Conservation (phyloP, 352 stramenopile species). For the Aphanomyces stellatus region DNA sequence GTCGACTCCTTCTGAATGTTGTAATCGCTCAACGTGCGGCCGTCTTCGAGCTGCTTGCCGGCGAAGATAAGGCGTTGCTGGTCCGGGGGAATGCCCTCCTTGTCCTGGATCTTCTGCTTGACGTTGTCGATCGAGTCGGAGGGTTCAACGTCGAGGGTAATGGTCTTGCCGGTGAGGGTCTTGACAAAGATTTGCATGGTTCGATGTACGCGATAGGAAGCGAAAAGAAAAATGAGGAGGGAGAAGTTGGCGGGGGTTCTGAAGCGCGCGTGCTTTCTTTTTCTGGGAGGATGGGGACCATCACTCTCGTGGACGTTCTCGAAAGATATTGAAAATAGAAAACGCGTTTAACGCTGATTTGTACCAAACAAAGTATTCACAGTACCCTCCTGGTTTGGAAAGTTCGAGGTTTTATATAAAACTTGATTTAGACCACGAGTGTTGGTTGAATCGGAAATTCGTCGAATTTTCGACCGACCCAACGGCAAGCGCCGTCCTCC, state of each 20-base stretch:
- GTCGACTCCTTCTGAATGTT: constrained; percentile 86
- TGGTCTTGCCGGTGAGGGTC: constrained; percentile 89
- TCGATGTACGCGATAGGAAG: neutral
- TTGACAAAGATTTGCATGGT: constrained; percentile 90
- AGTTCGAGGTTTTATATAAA: too few relatives aligned
- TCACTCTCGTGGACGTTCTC: neutral
- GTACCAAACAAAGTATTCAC: too few relatives aligned
- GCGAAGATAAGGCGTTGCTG: constrained; percentile 95
- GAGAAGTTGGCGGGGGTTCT: neutral
- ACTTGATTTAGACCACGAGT: too few relatives aligned
- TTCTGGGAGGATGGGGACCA: too few relatives aligned
- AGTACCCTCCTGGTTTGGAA: too few relatives aligned
- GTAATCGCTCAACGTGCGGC: constrained; percentile 88
- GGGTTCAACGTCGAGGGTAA: constrained; percentile 88
- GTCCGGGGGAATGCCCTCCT: constrained; percentile 90
- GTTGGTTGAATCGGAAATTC: too few relatives aligned
- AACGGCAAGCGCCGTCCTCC: too few relatives aligned
- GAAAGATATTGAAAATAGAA: constrained; percentile 1
- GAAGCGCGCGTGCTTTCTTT: too few relatives aligned
- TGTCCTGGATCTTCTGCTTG: constrained; percentile 94
- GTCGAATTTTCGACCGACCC: too few relatives aligned
- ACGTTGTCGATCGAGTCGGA: constrained; percentile 94
- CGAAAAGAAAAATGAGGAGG: neutral
- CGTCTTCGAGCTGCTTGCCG: constrained; percentile 91
- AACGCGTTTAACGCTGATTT: too few relatives aligned